phyloP scores from a whole-genome alignment of 345 rosid species.

The Gossypium arboreum region DNA sequence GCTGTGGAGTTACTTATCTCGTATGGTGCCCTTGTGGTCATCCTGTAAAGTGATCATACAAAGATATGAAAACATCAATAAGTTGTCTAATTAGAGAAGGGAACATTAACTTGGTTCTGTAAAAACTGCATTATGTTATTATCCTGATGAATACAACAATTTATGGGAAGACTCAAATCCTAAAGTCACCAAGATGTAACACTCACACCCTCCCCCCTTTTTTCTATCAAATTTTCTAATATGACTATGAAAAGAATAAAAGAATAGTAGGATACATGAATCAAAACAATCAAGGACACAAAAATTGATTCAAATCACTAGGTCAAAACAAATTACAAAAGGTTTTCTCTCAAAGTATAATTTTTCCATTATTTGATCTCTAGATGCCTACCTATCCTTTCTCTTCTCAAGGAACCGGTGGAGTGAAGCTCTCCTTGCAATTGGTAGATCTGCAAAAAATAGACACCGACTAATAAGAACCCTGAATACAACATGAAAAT shows the following conservation, averaged over 20 bases:
- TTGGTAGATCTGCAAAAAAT: slow-evolving; percentile 63
- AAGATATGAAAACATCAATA: not conserved
- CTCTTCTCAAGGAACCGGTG: slow-evolving; percentile 94
- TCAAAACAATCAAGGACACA: not conserved
- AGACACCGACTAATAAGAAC: slow-evolving; percentile 1
- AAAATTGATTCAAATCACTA: not conserved
- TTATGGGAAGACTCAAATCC: not conserved
- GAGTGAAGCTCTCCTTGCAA: slow-evolving; percentile 88
- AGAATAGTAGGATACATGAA: slow-evolving; percentile 1
- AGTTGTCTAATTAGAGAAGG: not conserved
- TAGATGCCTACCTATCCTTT: slow-evolving; percentile 69
- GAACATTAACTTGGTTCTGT: not conserved
- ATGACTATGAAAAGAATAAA: too few species aligned
- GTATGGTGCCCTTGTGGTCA: slow-evolving; percentile 62
- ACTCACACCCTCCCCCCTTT: not conserved
- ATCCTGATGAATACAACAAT: not conserved
- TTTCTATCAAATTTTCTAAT: not conserved
- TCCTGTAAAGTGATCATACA: slow-evolving; percentile 36
- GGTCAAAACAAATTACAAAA: not conserved
- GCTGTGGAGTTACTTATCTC: slow-evolving; percentile 29
- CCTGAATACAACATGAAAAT: not conserved
- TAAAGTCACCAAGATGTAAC: too few species aligned
- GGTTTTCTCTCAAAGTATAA: not conserved
- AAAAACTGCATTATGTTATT: not conserved
- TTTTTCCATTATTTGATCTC: not conserved